A percentile compares a stretch with the other conserved stretches of the same genome.
phyloP scores from a whole-genome alignment of 2,329 filamentous ascomycete species.

The Alternaria burnsii region DNA sequence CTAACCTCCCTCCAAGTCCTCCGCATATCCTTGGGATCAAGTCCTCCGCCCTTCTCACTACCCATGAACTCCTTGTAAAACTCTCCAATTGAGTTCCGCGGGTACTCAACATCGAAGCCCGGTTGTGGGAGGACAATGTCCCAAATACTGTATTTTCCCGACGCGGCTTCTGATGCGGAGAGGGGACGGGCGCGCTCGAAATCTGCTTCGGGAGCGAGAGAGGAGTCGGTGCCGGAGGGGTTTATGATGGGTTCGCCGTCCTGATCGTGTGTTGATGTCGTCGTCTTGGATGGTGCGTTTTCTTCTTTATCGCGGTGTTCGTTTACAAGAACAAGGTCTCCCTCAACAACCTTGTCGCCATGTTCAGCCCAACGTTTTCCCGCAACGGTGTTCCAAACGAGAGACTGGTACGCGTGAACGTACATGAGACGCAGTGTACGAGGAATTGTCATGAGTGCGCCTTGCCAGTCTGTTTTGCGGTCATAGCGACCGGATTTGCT shows the following conservation, averaged over 20 bases:
- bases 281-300: constrained; percentile 36
- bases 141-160: constrained; percentile 80
- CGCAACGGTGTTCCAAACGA: constrained; percentile 89
- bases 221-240: constrained; percentile 65
- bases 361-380: constrained; percentile 81
- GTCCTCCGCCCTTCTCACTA: constrained; percentile 74
- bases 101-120: constrained; percentile 89
- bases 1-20: constrained; percentile 86
- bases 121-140: constrained; percentile 93
- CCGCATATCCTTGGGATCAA: constrained; percentile 89
- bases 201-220: constrained; percentile 61
- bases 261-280: constrained; percentile 56
- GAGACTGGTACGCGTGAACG: constrained; percentile 93
- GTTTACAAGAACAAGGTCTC: constrained; percentile 79
- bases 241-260: constrained; percentile 73
- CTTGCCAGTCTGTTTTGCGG: constrained; percentile 74
- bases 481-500: constrained; percentile 56
- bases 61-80: constrained; percentile 91
- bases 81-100: constrained; percentile 79
- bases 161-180: constrained; percentile 77
- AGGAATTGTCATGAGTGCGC: constrained; percentile 81
- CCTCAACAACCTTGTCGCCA: constrained; percentile 77
- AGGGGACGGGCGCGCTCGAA: constrained; percentile 77
- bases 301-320: constrained; percentile 62
- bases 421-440: constrained; percentile 91